A percentile compares a stretch with the other conserved stretches of the same genome.
Conservation (phyloP, 2,329 filamentous ascomycete genomes). For the Sphaerostilbella broomeana region DNA sequence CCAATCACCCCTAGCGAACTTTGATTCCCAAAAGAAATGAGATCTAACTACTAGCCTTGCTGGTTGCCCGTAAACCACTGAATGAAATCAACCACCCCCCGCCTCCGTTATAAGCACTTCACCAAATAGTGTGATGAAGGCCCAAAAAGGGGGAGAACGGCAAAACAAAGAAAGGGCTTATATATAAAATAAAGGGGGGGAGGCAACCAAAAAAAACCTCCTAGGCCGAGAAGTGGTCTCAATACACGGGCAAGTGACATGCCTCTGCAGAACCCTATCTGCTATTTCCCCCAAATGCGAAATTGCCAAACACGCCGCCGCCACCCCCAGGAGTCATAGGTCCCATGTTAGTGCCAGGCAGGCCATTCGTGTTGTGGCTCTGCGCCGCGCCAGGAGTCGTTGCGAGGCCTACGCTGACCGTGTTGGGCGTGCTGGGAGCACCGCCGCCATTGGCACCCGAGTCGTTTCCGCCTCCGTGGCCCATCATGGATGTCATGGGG, state of each 20-base stretch:
- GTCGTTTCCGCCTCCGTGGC: slow-evolving; percentile 32
- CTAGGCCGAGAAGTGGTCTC: slow-evolving; percentile 1
- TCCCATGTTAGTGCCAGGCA: slow-evolving; percentile 53
- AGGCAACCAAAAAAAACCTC: no score
- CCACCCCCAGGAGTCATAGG: slow-evolving; percentile 73
- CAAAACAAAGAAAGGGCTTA: not conserved
- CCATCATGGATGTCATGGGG: slow-evolving; percentile 29
- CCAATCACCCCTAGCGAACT: no score
- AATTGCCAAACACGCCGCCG: slow-evolving; percentile 69
- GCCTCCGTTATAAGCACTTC: slow-evolving; percentile 6
- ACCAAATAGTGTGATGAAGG: not conserved
- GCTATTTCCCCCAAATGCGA: slow-evolving; percentile 46
- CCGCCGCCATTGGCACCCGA: slow-evolving; percentile 44
- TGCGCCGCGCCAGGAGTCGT: slow-evolving; percentile 44
- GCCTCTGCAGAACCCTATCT: slow-evolving; percentile 23
- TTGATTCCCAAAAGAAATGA: no score
- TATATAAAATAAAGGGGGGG: no score
- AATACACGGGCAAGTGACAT: slow-evolving; percentile 14
- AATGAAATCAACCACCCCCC: no score
- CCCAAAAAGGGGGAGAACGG: not conserved
- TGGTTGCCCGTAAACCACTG: no score
- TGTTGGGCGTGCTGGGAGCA: slow-evolving; percentile 62
- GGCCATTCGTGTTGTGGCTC: slow-evolving; percentile 50
- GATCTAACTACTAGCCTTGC: no score
- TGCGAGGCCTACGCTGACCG: slow-evolving; percentile 45